Evolutionary conservation across 192 early-diverging fungal species (phyloP).

Genomic region (Rhizophagus clarus): DNA sequence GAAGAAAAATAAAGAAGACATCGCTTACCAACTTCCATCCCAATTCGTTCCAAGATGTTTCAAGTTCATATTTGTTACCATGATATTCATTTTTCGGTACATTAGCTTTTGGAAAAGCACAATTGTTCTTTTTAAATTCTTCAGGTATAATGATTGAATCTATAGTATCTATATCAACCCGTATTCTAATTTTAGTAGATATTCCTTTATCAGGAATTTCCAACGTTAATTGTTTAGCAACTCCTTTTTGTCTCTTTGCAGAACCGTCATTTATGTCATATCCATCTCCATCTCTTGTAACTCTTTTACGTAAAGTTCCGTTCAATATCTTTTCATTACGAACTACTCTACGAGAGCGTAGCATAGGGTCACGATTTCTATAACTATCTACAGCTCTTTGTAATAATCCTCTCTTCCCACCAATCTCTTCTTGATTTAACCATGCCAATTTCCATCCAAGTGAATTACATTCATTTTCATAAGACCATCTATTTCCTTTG

Average conservation of each 20-base stretch:
- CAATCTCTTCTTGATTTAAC: constrained; percentile 67
- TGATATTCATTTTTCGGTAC: constrained; percentile 24
- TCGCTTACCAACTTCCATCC: constrained; percentile 65
- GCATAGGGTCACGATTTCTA: constrained; percentile 68
- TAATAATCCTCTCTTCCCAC: constrained; percentile 73
- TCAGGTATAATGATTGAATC: constrained; percentile 40
- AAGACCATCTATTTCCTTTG: constrained; percentile 81
- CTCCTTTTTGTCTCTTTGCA: neutral
- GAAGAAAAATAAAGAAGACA: neutral
- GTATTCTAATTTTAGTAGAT: constrained; percentile 43
- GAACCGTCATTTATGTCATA: neutral
- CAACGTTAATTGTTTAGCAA: constrained; percentile 36
- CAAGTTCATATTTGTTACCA: constrained; percentile 45
- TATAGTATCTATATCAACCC: constrained; percentile 54
- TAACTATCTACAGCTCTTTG: constrained; percentile 86
- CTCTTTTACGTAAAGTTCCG: constrained; percentile 53
- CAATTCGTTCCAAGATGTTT: constrained; percentile 57
- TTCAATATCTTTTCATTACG: constrained; percentile 71
- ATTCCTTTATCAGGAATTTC: constrained; percentile 40
- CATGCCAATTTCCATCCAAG: constrained; percentile 85
- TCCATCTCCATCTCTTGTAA: constrained; percentile 2
- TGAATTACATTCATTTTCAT: constrained; percentile 85
- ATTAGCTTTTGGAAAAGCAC: constrained; percentile 57
- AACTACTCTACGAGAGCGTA: constrained; percentile 72
- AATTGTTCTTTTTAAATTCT: constrained; percentile 55